Evolutionary conservation across 148 eudicot species (phyloP).

Genomic region (Arbutus unedo): DNA sequence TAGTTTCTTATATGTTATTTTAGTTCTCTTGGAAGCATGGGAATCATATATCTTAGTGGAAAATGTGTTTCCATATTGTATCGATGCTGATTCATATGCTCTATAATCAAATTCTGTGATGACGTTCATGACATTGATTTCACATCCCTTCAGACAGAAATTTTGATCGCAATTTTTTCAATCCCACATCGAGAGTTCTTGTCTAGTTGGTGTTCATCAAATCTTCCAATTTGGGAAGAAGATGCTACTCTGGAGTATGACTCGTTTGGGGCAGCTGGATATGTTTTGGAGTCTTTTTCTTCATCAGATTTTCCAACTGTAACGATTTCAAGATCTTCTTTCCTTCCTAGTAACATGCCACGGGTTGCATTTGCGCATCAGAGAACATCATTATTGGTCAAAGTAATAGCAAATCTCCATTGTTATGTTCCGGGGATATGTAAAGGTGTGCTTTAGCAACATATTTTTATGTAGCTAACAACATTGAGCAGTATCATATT

Average conservation of each 20-base stretch:
- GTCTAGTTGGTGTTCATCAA: slow-evolving; percentile 92
- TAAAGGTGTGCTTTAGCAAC: slow-evolving; percentile 47
- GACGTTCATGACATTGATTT: slow-evolving; percentile 10
- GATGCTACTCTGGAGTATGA: slow-evolving; percentile 78
- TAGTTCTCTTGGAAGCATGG: neutral
- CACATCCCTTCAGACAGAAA: slow-evolving; percentile 64
- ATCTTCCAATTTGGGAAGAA: slow-evolving; percentile 65
- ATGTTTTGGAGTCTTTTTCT: slow-evolving; percentile 47
- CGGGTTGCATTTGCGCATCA: slow-evolving; percentile 81
- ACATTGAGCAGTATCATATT: slow-evolving; percentile 3
- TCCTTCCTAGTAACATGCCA: slow-evolving; percentile 41
- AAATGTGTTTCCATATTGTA: neutral
- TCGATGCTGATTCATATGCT: neutral
- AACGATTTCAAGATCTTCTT: slow-evolving; percentile 36
- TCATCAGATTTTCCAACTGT: slow-evolving; percentile 24
- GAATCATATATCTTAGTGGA: neutral
- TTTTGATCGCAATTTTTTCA: slow-evolving; percentile 57
- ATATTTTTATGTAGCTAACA: slow-evolving; percentile 11
- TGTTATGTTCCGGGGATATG: slow-evolving; percentile 92
- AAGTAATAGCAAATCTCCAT: slow-evolving; percentile 95
- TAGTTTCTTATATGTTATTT: slow-evolving; percentile 5
- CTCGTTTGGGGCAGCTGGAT: slow-evolving; percentile 57
- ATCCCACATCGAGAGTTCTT: slow-evolving; percentile 74
- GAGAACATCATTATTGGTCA: slow-evolving; percentile 81
- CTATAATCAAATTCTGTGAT: neutral